Percentiles rank a stretch among this genome's conserved stretches.
Evolutionary conservation across 1,284 basidiomycete genomes (phyloP).

Genomic region (Apiotrichum veenhuisii): DNA sequence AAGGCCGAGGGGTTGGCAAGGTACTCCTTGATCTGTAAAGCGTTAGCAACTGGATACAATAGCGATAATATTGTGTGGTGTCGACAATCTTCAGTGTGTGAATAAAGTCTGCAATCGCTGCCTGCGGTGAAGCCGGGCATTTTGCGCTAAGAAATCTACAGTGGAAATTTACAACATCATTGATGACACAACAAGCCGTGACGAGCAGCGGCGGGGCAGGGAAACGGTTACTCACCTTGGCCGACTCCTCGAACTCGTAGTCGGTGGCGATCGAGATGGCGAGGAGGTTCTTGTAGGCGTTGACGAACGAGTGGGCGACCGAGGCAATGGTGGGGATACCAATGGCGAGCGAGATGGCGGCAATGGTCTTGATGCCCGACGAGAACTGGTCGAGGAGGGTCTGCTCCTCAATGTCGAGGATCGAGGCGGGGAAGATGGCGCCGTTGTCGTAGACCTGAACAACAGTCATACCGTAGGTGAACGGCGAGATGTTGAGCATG

Average conservation of each 20-base stretch:
- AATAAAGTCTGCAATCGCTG: conserved; percentile 31
- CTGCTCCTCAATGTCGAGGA: conserved; percentile 90
- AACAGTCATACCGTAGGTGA: conserved; percentile 98
- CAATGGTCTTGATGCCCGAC: conserved; percentile 90
- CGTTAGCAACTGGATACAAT: conserved; percentile 14
- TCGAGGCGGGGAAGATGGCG: conserved; percentile 82
- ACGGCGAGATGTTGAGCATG: conserved; percentile 98
- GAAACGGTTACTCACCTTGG: conserved; percentile 65
- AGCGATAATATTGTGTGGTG: not conserved
- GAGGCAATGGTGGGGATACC: conserved; percentile 96
- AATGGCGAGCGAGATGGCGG: conserved; percentile 90
- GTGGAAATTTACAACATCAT: conserved; percentile 37
- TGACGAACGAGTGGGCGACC: conserved; percentile 90
- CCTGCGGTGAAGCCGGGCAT: conserved; percentile 42
- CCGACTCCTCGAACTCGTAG: conserved; percentile 88
- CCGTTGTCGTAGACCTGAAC: conserved; percentile 90
- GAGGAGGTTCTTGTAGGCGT: conserved; percentile 97
- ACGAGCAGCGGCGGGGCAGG: too few relatives aligned
- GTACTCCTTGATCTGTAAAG: conserved; percentile 79
- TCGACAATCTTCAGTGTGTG: conserved; percentile 31
- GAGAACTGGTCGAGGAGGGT: conserved; percentile 88
- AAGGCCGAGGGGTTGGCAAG: conserved; percentile 97
- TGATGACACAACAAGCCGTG: conserved; percentile 8
- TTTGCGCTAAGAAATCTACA: conserved; percentile 53
- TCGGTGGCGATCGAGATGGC: conserved; percentile 89